These are phyloP conservation scores for Neostapfia colusana DNA, from an alignment of 176 grass and related monocot genomes.

Conservation along the genomic window DNA sequence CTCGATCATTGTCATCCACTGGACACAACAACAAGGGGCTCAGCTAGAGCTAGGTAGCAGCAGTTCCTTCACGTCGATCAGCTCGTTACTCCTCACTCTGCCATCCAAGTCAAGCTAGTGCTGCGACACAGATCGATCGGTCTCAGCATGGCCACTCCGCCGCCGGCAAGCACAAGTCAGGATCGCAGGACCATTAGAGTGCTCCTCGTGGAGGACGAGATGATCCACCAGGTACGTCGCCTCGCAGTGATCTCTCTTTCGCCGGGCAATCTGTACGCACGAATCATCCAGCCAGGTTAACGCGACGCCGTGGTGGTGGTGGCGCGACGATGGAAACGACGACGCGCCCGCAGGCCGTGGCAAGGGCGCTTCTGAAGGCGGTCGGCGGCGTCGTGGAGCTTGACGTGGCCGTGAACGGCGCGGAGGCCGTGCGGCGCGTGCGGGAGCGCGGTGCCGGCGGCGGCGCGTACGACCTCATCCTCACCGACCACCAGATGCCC, in stretches of 20 bases:
- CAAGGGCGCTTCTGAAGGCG: constrained; percentile 41
- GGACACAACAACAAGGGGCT: neutral
- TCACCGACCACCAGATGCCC: constrained; percentile 67
- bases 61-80: too few relatives aligned
- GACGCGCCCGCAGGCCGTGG: constrained; percentile 48
- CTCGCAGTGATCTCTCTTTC: too few relatives aligned
- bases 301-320: neutral
- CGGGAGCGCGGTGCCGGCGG: constrained; percentile 11
- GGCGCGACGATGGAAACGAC: too few relatives aligned
- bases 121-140: too few relatives aligned
- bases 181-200: constrained; percentile 32
- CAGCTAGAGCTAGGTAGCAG: too few relatives aligned
- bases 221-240: constrained; percentile 36
- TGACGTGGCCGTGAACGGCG: constrained; percentile 53
- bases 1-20: neutral
- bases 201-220: constrained; percentile 61
- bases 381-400: constrained; percentile 17
- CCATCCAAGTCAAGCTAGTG: too few relatives aligned
- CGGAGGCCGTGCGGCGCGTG: constrained; percentile 49
- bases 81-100: too few relatives aligned
- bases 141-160: neutral
- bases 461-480: constrained; percentile 52
- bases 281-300: neutral
- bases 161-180: neutral
- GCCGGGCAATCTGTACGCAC: neutral